Conservation (phyloP, 306 rosid species). For the Arachis hypogaea region DNA sequence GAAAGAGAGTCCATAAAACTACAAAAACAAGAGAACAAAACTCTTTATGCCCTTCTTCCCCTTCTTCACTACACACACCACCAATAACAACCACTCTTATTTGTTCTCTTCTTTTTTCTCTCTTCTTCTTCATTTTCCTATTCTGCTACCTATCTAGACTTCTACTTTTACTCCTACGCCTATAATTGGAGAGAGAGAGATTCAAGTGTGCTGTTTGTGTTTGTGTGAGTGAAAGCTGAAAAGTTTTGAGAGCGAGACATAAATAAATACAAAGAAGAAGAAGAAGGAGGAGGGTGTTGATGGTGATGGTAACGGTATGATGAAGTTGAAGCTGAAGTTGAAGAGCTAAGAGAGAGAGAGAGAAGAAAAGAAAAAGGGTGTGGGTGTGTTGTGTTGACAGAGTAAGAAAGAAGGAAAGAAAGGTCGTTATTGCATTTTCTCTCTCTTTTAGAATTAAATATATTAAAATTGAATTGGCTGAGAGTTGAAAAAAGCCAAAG, state of each 20-base stretch:
- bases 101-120: neutral
- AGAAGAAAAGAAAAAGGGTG: slow-evolving; percentile 40
- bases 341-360: slow-evolving; percentile 24
- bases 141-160: neutral
- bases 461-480: too few relatives aligned
- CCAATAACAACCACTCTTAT: neutral
- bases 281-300: slow-evolving; percentile 4
- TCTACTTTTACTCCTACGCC: slow-evolving; percentile 35
- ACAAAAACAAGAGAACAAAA: slow-evolving; percentile 65
- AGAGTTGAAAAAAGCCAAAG: slow-evolving; percentile 55
- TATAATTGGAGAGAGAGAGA: slow-evolving; percentile 77
- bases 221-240: slow-evolving; percentile 32
- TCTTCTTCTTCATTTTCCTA: neutral
- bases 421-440: slow-evolving; percentile 64
- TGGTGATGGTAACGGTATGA: neutral
- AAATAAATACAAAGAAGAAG: neutral
- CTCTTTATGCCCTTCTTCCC: slow-evolving; percentile 48
- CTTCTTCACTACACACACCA: neutral
- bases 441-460: neutral
- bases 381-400: slow-evolving; percentile 29
- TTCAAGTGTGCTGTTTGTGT: slow-evolving; percentile 26
- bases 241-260: neutral
- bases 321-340: slow-evolving; percentile 47
- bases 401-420: slow-evolving; percentile 36
- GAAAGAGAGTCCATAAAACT: slow-evolving; percentile 40